Percentiles rank a stretch among this genome's conserved stretches.
Conservation (phyloP, 2,329 filamentous ascomycete genomes). For the Aspergillus flavus region DNA sequence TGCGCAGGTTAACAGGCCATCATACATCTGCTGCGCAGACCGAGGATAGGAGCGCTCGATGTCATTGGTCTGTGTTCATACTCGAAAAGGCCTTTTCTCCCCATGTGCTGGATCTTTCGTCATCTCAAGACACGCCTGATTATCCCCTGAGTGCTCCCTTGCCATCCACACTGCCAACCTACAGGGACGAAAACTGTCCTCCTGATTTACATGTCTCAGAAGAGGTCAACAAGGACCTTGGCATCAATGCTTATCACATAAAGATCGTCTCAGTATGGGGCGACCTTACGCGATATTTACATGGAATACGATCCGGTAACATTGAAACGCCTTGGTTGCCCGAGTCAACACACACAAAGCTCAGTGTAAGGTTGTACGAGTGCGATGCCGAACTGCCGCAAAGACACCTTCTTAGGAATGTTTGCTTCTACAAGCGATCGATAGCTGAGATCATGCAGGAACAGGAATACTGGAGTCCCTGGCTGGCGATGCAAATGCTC, state of each 20-base stretch:
- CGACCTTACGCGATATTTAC: constrained; percentile 4
- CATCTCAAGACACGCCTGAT: neutral
- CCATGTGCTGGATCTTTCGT: neutral
- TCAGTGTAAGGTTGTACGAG: constrained; percentile 3
- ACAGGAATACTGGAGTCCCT: constrained; percentile 8
- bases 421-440: constrained; percentile 2
- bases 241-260: constrained; percentile 8
- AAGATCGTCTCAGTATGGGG: constrained; percentile 9
- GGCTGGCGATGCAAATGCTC: constrained; percentile 7
- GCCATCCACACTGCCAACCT: neutral
- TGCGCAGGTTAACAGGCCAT: neutral
- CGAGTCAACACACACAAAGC: constrained; percentile 2
- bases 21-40: neutral
- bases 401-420: constrained; percentile 8
- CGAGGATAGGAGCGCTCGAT: neutral
- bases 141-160: constrained; percentile 9
- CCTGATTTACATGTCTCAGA: neutral
- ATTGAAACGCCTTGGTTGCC: constrained; percentile 12
- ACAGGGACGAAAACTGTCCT: neutral
- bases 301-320: neutral
- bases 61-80: constrained; percentile 13
- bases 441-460: neutral
- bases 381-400: constrained; percentile 7
- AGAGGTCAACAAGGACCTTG: neutral
- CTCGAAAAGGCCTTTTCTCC: constrained; percentile 10